Base-by-base conservation (phyloP, 116 monocot species). In the Zostera marina region DNA sequence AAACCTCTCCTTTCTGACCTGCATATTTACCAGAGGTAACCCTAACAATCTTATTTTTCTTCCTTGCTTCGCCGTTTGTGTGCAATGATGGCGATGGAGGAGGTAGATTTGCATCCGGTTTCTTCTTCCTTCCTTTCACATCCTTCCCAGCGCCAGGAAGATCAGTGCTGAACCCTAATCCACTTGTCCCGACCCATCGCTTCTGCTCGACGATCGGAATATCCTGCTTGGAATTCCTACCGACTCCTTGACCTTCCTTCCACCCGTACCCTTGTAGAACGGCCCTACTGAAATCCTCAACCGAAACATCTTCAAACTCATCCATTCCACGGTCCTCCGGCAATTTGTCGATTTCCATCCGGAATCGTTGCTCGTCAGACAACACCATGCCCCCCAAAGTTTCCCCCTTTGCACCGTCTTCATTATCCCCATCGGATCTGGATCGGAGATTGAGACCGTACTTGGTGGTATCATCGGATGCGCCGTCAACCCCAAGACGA, bases 311-410 rank as follows among this genome's bases (percentile, higher is more conserved):
- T 17, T 56, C 57, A 42, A 80, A 88, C 71, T 88, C 94, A 1
- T 91, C 85, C 38, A 79, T 52, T 51, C 91, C 91, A 7, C 77
- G 74, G 38, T 96, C 80, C 0, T 88, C 94, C 0, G 89, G 94
- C 0, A 85, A 68, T 16, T 17, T 64, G 47, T 68, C 56, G 23
- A 80, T 72, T 25, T 82, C 82, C 23, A 78, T 73, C 48, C 47
- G 62, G 57, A 65, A 84, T 23, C 70, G 60, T 73, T 66, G 73
- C 41, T 58, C 70, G 13, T 53, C 70, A 19, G 63, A 63, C 42
- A 63, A 2, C 2, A 5, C 9, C 20, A 14, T 6, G 52, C 43
- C 52, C 22, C 14, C 61, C n/a, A 9, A 17, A n/a, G 16, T 4
- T n/a, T 8, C 53, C 4, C 26, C 52, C 21, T 21, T 6, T 66